Evolutionary conservation across 176 grass and related monocot genomes (phyloP).

Genomic region (Sorghum bicolor): DNA sequence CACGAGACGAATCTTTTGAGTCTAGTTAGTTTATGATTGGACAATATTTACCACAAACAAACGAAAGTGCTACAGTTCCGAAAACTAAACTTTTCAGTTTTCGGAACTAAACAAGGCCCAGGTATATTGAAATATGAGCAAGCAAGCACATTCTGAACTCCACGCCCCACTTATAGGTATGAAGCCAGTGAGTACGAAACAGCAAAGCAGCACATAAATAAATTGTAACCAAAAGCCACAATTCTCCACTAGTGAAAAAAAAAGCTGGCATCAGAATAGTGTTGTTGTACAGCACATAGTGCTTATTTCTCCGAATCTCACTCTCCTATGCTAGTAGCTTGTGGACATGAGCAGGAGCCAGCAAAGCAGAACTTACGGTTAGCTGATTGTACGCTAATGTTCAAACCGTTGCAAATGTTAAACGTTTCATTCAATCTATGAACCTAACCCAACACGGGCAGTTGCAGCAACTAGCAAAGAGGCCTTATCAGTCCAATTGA

Average conservation of each 20-base stretch:
- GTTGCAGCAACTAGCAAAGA: background rate
- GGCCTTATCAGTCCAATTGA: background rate
- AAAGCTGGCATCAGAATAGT: background rate
- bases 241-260: background rate
- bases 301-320: background rate
- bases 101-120: no score
- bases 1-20: no score
- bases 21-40: no score
- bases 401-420: background rate
- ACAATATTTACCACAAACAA: no score
- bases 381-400: background rate
- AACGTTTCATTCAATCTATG: background rate
- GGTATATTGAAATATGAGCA: background rate
- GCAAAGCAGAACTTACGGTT: background rate
- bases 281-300: background rate
- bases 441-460: background rate
- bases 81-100: no score
- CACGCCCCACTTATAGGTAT: background rate
- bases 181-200: background rate
- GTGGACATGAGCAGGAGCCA: background rate
- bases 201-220: background rate
- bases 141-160: background rate
- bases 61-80: no score
- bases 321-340: background rate
- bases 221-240: background rate